These are phyloP conservation scores for Aureobasidium sp. DNA, from an alignment of 2,329 filamentous ascomycete species.

Conservation along the genomic window DNA sequence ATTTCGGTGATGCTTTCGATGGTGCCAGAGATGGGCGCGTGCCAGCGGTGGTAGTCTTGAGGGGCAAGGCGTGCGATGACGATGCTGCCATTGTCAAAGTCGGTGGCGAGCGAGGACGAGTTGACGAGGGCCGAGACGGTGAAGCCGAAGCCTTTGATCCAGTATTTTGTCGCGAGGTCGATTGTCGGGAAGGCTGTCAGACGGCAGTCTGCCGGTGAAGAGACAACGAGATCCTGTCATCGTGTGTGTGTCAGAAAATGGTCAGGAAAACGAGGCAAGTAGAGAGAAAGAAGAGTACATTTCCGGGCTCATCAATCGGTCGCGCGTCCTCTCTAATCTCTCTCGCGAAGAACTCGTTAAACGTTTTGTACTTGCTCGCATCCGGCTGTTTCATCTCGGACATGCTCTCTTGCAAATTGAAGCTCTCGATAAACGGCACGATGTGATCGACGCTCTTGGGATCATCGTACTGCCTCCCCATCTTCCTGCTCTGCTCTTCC, in stretches of 20 bases:
- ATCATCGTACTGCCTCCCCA: slow-evolving; percentile 36
- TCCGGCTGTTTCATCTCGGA: slow-evolving; percentile 33
- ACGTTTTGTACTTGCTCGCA: slow-evolving; percentile 33
- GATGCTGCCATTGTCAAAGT: slow-evolving; percentile 33
- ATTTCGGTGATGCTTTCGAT: slow-evolving; percentile 33
- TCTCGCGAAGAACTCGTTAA: slow-evolving; percentile 40
- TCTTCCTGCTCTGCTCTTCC: slow-evolving; percentile 33
- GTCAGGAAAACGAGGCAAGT: neutral
- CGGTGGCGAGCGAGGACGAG: slow-evolving; percentile 24
- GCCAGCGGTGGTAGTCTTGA: slow-evolving; percentile 39
- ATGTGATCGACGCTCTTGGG: slow-evolving; percentile 34
- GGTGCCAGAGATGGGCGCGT: slow-evolving; percentile 31
- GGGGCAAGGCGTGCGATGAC: slow-evolving; percentile 37
- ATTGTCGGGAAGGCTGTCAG: slow-evolving; percentile 34
- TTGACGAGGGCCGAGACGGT: slow-evolving; percentile 29
- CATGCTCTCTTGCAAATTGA: slow-evolving; percentile 29
- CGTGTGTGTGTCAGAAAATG: neutral
- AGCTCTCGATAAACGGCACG: slow-evolving; percentile 35
- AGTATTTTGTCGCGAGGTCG: slow-evolving; percentile 35
- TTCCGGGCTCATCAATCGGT: slow-evolving; percentile 32
- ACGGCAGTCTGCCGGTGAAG: slow-evolving; percentile 35
- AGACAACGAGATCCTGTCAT: slow-evolving; percentile 23
- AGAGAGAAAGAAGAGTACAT: slow-evolving; percentile 17
- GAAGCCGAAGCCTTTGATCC: slow-evolving; percentile 40
- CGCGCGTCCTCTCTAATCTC: slow-evolving; percentile 32